Base-by-base conservation (phyloP, 768 basidiomycete species). In the Macrocybe gigantea region DNA sequence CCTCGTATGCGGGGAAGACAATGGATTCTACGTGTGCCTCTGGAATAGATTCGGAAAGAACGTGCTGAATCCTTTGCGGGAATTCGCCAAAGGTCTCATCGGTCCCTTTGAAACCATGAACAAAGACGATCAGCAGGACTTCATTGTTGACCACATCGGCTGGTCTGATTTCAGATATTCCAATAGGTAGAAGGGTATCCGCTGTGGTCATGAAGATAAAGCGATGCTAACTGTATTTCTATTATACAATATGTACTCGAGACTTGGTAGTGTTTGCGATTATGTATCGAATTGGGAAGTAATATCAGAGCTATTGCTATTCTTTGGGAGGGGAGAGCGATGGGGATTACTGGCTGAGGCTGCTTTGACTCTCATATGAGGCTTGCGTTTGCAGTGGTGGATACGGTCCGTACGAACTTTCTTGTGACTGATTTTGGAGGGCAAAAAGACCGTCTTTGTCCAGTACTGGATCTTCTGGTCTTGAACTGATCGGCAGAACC, bases 1-100 rank as follows among this genome's bases (percentile, higher is more conserved):
- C 89, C 75, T 96, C 88, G 56, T 95, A 97, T 1, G 82, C 83
- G 15, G 93, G 93, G 59, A 95, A 96, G 10, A 91, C 71, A n/a
- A 84, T 65, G 51, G 78, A 85, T 61, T 94, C 88, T 7, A 88
- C 80, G 32, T 59, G 59, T 5, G 79, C 65, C 35, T 77, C 67
- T 2, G 69, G 62, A 22, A 88, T 69, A 0, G 80, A 84, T 57
- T 87, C 79, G 6, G 81, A 69, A 5, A 95, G 71, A 38, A 92
- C 65, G 58, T 95, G 89, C 49, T 80, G 78, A 30, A 97, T 69
- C 44, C 91, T 74, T 44, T 82, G 73, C 1, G 93, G 93, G 56
- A 96, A 97, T 48, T 74, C 71, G 34, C 68, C 72, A 52, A 93
- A 93, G 0, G 88, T 88, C 11, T 79, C 72, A 49, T 90, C 85